Base-by-base conservation (phyloP, 805 yeast species). In the Millerago galiae region DNA sequence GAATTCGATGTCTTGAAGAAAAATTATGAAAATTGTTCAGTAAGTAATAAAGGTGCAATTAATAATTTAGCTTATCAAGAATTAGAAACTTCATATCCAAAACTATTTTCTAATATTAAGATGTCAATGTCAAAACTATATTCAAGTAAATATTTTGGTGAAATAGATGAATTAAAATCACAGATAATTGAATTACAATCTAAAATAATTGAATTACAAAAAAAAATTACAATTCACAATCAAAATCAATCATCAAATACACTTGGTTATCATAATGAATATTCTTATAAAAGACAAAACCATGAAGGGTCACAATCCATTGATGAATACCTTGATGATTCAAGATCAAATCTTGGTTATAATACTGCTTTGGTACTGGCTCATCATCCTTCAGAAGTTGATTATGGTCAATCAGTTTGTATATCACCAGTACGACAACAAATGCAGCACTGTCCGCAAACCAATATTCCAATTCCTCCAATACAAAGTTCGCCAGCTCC, bases 31-130 rank as follows among this genome's bases (percentile, higher is more conserved):
- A 18, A 21, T 14, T 5, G 15, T 4, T 12, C 14, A 9, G 13
- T 8, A 3, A 29, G 12, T 28, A n/a, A 12, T 9, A 28, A 26
- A 27, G 8, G 13, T 14, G 9, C 17, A 2, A n/a, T 17, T 17
- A 28, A 27, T 12, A 24, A 17, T 15, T 8, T 47, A 13, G 43
- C 39, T 3, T 48, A 38, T 32, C 37, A 43, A 29, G 42, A 39
- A 1, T 33, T 49, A n/a, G 47, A 48, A 25, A 34, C 8, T 15
- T 31, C 16, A 5, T 35, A 45, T 15, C 49, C 48, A 12, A 35
- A 43, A 24, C 35, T 50, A 2, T 10, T 41, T 4, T 27, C 27
- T 7, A 34, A 15, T 4, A 35, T 51, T 25, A 43, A 43, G 34
- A 26, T 15, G 8, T 37, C 41, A 15, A 31, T 41, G 9, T 38